Conservation (phyloP, 495 filamentous ascomycete genomes). For the Melanomma pulvis-pyrius region DNA sequence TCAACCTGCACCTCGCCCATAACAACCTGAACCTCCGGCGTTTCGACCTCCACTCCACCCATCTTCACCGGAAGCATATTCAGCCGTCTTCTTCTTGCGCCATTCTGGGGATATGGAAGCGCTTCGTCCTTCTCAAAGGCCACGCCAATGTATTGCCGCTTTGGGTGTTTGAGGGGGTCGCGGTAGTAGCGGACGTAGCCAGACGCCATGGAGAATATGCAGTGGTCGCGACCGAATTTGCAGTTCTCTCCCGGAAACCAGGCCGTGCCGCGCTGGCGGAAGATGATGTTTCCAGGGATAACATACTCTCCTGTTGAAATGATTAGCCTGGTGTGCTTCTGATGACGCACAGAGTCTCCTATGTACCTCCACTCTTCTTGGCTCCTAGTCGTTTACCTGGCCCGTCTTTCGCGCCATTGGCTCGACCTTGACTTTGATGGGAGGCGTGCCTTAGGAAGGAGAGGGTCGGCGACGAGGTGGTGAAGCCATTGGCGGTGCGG, state of each 20-base stretch:
- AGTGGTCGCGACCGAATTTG: conserved; percentile 94
- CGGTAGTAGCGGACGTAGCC: conserved; percentile 97
- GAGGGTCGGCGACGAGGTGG: conserved; percentile 33
- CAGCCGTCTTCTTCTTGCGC: conserved; percentile 67
- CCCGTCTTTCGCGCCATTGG: conserved; percentile 80
- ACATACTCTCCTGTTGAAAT: conserved; percentile 74
- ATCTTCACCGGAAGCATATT: conserved; percentile 60
- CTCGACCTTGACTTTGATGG: conserved; percentile 84
- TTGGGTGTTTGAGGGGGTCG: conserved; percentile 76
- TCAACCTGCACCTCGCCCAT: conserved; percentile 19
- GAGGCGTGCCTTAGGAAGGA: conserved; percentile 68
- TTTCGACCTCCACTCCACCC: conserved; percentile 1
- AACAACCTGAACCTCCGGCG: conserved; percentile 2
- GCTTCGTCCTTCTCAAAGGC: conserved; percentile 73
- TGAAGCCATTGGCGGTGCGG: conserved; percentile 29
- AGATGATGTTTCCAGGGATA: conserved; percentile 94
- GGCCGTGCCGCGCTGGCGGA: conserved; percentile 88
- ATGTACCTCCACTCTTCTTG: conserved; percentile 82
- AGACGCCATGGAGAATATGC: conserved; percentile 79
- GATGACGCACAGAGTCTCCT: neutral
- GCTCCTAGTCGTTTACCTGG: conserved; percentile 92
- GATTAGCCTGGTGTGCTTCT: neutral
- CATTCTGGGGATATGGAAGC: conserved; percentile 74
- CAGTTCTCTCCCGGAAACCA: conserved; percentile 96
- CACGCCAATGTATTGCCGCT: conserved; percentile 89